A percentile compares a stretch with the other conserved stretches of the same genome.
These are phyloP conservation scores for Fusarium miscanthi DNA, from an alignment of 2,329 filamentous ascomycete genomes.

Conservation along the genomic window DNA sequence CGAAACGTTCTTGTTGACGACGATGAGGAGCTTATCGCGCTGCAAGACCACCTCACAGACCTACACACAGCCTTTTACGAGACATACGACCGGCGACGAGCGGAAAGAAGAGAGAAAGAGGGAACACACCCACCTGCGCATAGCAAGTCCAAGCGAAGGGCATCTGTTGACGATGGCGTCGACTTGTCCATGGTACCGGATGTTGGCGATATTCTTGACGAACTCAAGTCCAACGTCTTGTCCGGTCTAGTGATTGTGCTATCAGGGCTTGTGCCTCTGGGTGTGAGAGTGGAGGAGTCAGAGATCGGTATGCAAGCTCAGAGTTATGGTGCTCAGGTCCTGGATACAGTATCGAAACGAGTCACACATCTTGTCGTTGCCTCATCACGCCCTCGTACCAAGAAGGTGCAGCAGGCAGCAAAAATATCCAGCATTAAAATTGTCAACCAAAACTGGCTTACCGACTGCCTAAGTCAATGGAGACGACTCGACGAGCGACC, in stretches of 20 bases:
- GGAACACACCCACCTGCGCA: constrained; percentile 51
- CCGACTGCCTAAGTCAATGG: constrained; percentile 88
- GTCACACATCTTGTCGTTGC: constrained; percentile 82
- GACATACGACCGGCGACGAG: constrained; percentile 74
- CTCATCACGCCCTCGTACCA: constrained; percentile 78
- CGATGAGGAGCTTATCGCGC: constrained; percentile 81
- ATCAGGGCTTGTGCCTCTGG: constrained; percentile 88
- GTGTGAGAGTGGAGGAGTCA: constrained; percentile 79
- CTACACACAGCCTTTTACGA: constrained; percentile 86
- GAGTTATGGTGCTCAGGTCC: constrained; percentile 80
- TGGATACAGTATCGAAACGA: constrained; percentile 66
- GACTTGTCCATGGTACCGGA: constrained; percentile 76
- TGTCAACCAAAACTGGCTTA: constrained; percentile 90
- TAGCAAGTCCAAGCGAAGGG: constrained; percentile 46
- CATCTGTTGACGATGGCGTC: constrained; percentile 54
- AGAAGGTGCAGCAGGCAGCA: constrained; percentile 89
- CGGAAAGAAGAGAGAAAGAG: constrained; percentile 50
- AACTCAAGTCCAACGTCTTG: constrained; percentile 82
- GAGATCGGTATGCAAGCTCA: constrained; percentile 90
- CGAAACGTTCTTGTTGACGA: constrained; percentile 86
- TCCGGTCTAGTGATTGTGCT: constrained; percentile 83
- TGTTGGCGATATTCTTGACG: constrained; percentile 84
- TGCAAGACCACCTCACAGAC: constrained; percentile 79
- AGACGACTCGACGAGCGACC: constrained; percentile 79
- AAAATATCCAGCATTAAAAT: constrained; percentile 86